These are phyloP conservation scores for Solanum ossicruentum DNA, from an alignment of 257 asterid species.

Conservation along the genomic window DNA sequence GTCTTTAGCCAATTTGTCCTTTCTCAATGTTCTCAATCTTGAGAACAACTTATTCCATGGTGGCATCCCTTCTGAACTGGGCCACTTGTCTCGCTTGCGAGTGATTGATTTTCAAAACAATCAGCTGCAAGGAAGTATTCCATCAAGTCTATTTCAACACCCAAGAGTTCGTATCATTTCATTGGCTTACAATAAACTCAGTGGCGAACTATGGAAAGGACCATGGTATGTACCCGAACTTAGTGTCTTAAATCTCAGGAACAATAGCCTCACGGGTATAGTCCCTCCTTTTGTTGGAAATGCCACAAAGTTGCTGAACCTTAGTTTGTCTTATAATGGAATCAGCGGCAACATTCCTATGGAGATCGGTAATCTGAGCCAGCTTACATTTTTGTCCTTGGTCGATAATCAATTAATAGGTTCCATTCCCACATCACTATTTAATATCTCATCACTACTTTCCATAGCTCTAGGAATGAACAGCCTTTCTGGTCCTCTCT, in stretches of 20 bases:
- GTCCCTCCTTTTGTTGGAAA: background rate
- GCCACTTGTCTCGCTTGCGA: background rate
- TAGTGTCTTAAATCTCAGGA: background rate
- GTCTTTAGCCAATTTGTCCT: constrained; percentile 17
- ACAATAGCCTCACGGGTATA: background rate
- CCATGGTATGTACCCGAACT: background rate
- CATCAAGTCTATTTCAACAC: background rate
- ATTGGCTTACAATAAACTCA: constrained; percentile 1
- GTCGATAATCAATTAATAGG: constrained; percentile 15
- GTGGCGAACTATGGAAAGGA: background rate
- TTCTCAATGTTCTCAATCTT: constrained; percentile 8
- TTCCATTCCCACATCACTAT: constrained; percentile 9
- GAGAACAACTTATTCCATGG: constrained; percentile 3
- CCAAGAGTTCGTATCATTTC: background rate
- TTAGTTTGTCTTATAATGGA: background rate
- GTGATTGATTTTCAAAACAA: background rate
- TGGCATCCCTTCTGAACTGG: background rate
- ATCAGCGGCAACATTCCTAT: constrained; percentile 4
- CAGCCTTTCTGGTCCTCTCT: constrained; percentile 12
- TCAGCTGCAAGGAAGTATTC: background rate
- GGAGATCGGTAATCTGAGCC: background rate
- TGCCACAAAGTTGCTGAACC: background rate
- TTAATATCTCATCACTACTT: constrained; percentile 12
- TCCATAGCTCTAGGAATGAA: background rate
- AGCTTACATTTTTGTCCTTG: background rate